These are phyloP conservation scores for Pascua sp. DNA, from an alignment of 1,284 basidiomycete genomes.

Conservation along the genomic window DNA sequence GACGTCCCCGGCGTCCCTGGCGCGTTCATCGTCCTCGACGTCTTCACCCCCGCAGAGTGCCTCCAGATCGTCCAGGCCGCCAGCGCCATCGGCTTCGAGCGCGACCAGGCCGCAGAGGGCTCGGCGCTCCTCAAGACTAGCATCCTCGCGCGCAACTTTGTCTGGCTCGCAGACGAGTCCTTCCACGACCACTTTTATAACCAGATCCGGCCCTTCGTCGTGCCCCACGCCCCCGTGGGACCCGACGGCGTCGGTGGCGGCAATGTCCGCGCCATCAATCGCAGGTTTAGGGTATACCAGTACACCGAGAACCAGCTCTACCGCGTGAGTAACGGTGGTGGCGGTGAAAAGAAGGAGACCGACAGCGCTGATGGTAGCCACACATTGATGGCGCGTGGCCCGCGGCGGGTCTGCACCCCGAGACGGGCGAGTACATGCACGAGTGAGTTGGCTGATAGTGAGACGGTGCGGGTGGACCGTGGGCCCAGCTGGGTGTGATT, in stretches of 20 bases:
- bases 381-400: conserved; percentile 61
- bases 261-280: conserved; percentile 55
- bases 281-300: conserved; percentile 56
- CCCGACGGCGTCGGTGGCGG: conserved; percentile 49
- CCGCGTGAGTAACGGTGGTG: conserved; percentile 44
- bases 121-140: conserved; percentile 53
- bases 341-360: background rate
- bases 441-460: conserved; percentile 53
- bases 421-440: conserved; percentile 56
- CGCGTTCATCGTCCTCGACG: conserved; percentile 55
- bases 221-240: conserved; percentile 34
- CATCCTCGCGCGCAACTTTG: conserved; percentile 56
- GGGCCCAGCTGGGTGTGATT: too few species aligned
- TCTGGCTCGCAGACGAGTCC: conserved; percentile 56
- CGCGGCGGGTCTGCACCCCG: conserved; percentile 52
- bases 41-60: conserved; percentile 54
- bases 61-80: conserved; percentile 52
- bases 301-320: conserved; percentile 56
- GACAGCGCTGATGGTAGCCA: conserved; percentile 25
- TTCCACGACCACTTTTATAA: conserved; percentile 53
- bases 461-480: background rate
- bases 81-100: conserved; percentile 54
- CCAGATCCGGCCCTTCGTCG: conserved; percentile 52
- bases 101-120: conserved; percentile 55
- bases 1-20: conserved; percentile 52